phyloP scores from a whole-genome alignment of 2,329 filamentous ascomycete species.

The Cordyceps sp. region DNA sequence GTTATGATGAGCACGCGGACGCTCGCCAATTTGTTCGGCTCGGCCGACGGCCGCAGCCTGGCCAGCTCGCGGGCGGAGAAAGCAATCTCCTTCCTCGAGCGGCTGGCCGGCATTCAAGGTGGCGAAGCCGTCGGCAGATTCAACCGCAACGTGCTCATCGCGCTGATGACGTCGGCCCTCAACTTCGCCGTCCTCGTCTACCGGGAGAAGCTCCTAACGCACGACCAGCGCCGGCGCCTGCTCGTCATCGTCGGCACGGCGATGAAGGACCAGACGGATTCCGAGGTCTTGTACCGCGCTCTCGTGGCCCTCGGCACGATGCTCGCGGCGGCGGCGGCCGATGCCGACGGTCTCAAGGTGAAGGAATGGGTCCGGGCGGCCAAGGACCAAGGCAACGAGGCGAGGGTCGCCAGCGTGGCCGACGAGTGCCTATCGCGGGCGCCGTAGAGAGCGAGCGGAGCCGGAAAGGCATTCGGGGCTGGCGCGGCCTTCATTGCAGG shows the following conservation, averaged over 20 bases:
- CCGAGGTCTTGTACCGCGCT: constrained; percentile 68
- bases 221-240: constrained; percentile 22
- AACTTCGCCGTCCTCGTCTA: constrained; percentile 65
- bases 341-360: constrained; percentile 24
- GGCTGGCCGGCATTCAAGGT: constrained; percentile 35
- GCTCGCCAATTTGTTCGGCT: constrained; percentile 71
- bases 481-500: too few species aligned
- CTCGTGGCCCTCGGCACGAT: constrained; percentile 68
- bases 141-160: constrained; percentile 72
- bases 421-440: constrained; percentile 25
- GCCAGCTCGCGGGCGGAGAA: constrained; percentile 41
- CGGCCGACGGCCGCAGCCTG: constrained; percentile 50
- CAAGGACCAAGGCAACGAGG: constrained; percentile 26
- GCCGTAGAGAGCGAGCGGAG: too few species aligned
- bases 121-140: constrained; percentile 30
- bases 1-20: constrained; percentile 74
- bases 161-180: constrained; percentile 65
- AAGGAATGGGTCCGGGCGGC: constrained; percentile 23
- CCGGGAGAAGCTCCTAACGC: constrained; percentile 22
- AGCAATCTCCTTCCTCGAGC: constrained; percentile 45
- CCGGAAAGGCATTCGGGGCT: too few species aligned
- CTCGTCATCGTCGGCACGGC: constrained; percentile 46
- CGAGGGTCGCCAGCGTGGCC: constrained; percentile 28
- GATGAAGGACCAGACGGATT: constrained; percentile 51
- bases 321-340: constrained; percentile 35